phyloP scores from a whole-genome alignment of 495 filamentous ascomycete species.

The Penicillium robsamsonii region DNA sequence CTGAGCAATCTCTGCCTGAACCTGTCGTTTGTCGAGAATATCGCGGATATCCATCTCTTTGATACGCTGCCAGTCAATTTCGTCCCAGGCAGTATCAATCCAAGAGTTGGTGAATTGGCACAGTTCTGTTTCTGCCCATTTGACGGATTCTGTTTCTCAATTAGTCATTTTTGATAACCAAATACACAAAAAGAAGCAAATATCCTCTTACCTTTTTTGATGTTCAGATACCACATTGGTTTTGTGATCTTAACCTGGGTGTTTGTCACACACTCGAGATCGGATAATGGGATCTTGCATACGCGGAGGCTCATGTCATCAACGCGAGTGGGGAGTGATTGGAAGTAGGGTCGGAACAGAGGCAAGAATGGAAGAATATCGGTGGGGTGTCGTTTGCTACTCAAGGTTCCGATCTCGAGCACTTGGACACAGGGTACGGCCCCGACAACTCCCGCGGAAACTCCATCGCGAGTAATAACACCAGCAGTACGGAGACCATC shows the following conservation, averaged over 20 bases:
- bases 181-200: neutral
- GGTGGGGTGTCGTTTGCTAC: conserved; percentile 64
- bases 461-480: conserved; percentile 73
- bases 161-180: conserved; percentile 12
- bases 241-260: conserved; percentile 62
- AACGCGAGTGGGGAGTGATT: conserved; percentile 51
- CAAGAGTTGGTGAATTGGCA: conserved; percentile 63
- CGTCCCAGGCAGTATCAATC: conserved; percentile 73
- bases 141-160: conserved; percentile 33
- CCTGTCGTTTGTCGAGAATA: conserved; percentile 63
- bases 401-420: conserved; percentile 65
- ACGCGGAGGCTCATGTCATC: conserved; percentile 64
- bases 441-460: conserved; percentile 54
- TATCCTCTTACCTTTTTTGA: conserved; percentile 41
- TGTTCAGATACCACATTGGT: conserved; percentile 44
- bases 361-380: conserved; percentile 79
- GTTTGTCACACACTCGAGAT: conserved; percentile 79
- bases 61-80: conserved; percentile 77
- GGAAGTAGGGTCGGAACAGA: conserved; percentile 58
- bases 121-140: conserved; percentile 60
- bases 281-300: conserved; percentile 61
- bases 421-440: conserved; percentile 67
- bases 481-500: conserved; percentile 77
- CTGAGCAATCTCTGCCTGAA: conserved; percentile 57
- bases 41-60: conserved; percentile 76